Base-by-base conservation (phyloP, 75 land plant genomes). In the Selaginella moellendorffii region DNA sequence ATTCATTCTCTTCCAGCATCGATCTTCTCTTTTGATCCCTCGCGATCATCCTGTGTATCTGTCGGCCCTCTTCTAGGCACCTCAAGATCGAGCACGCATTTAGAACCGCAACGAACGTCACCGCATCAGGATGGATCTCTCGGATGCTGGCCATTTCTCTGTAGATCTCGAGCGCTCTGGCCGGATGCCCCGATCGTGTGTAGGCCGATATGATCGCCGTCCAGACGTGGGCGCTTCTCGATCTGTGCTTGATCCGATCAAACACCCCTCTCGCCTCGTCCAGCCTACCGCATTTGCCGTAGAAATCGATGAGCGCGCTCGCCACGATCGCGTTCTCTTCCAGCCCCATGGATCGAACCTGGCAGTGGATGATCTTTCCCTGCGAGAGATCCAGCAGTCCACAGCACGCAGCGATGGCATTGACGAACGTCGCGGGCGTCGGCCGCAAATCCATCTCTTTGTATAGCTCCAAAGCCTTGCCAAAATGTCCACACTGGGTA, bases 361-460 rank as follows among this genome's bases (percentile, higher is more conserved):
- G 46, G 10, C 14, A 5, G 14, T 36, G 46, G 5, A 36, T 36
- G 10, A 14, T 5, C 14, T 14, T 36, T 36, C 46, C 46, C 46
- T 36, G 46, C 14, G 5, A 5, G 5, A 36, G 46, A 36, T 36
- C 46, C 46, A 5, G 10, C 5, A 36, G 46, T 5, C 10, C 46
- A 5, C 10, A 36, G 46, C 46, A 36, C 10, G 46, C 46, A 5
- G 14, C 46, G 14, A 36, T 5, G 46, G 46, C 46, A 36, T 36
- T 36, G 5, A 36, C 46, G 14, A 36, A 36, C 5, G 10, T 36
- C 46, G 14, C 46, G 14, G 46, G 14, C 5, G 46, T 36, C 10
- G 46, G 46, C 46, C 14, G 5, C 14, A 14, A 36, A 36, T 36
- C 46, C 80, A 78, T 78, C 76, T 54, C 53, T n/a, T 74, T 69